A percentile compares a stretch with the other conserved stretches of the same genome.
phyloP scores from a whole-genome alignment of 768 basidiomycete genomes.

The Terana coerulea region DNA sequence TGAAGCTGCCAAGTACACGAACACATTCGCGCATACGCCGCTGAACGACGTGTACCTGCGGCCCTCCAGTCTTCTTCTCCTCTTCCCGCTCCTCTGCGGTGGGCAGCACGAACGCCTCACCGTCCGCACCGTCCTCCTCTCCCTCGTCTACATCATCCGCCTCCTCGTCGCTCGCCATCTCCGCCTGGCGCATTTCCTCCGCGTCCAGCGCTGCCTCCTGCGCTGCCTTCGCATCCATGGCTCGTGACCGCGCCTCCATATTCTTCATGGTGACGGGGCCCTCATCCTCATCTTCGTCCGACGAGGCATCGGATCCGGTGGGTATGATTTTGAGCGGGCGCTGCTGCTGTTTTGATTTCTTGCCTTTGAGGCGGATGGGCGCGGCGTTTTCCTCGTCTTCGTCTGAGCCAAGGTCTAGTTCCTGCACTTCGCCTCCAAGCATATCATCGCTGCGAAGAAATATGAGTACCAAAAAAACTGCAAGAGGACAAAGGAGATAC shows the following conservation, averaged over 20 bases:
- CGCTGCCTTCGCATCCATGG: slow-evolving; percentile 63
- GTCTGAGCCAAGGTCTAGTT: slow-evolving; percentile 63
- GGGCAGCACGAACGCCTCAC: slow-evolving; percentile 58
- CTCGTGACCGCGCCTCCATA: slow-evolving; percentile 78
- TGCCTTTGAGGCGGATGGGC: slow-evolving; percentile 32
- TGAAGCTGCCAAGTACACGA: slow-evolving; percentile 69
- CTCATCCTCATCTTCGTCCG: slow-evolving; percentile 41
- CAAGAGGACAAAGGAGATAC: not conserved
- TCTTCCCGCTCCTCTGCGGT: slow-evolving; percentile 68
- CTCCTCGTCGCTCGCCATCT: slow-evolving; percentile 42
- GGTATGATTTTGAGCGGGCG: slow-evolving; percentile 48
- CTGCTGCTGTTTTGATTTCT: slow-evolving; percentile 52
- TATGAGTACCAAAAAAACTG: not conserved
- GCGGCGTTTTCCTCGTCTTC: slow-evolving; percentile 33
- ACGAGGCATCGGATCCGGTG: slow-evolving; percentile 36
- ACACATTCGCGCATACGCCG: slow-evolving; percentile 77
- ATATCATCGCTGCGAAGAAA: slow-evolving; percentile 43
- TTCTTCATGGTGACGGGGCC: slow-evolving; percentile 69
- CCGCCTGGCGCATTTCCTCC: slow-evolving; percentile 60
- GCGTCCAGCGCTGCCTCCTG: slow-evolving; percentile 67
- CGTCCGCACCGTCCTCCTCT: slow-evolving; percentile 37
- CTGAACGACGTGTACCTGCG: slow-evolving; percentile 74
- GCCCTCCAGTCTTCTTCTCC: slow-evolving; percentile 64
- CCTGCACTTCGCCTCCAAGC: slow-evolving; percentile 47
- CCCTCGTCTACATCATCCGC: slow-evolving; percentile 30